Conservation (phyloP, 176 grass and related monocot species). For the Puccinellia tenuiflora region DNA sequence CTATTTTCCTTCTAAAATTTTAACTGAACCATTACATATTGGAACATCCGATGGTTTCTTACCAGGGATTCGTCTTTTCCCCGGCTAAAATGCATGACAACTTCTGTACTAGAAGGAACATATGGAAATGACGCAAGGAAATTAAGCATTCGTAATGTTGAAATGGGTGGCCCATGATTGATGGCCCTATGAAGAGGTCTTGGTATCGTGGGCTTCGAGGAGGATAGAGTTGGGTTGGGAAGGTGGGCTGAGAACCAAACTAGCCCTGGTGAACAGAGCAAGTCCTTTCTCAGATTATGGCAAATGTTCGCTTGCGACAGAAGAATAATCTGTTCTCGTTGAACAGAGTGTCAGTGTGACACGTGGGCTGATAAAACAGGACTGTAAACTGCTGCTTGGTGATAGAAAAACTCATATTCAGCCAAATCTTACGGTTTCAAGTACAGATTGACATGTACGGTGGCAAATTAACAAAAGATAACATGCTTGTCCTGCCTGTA, state of each 20-base stretch:
- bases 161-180: neutral
- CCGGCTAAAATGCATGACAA: neutral
- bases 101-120: too few relatives aligned
- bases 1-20: too few relatives aligned
- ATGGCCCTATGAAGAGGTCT: neutral
- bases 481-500: neutral
- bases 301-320: neutral
- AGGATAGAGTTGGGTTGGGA: neutral
- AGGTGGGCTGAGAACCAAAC: neutral
- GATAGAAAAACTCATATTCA: neutral
- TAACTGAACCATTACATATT: too few relatives aligned
- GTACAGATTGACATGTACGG: neutral
- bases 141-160: neutral
- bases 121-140: too few relatives aligned
- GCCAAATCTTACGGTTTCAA: neutral
- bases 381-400: too few relatives aligned
- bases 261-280: neutral
- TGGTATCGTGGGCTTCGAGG: neutral
- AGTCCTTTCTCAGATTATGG: neutral
- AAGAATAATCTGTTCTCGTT: neutral
- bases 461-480: neutral
- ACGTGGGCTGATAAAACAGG: neutral
- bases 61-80: neutral
- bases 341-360: too few relatives aligned
- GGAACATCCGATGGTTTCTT: neutral